phyloP scores from a whole-genome alignment of 2,329 filamentous ascomycete genomes.

The Fusarium solani-melongenae region DNA sequence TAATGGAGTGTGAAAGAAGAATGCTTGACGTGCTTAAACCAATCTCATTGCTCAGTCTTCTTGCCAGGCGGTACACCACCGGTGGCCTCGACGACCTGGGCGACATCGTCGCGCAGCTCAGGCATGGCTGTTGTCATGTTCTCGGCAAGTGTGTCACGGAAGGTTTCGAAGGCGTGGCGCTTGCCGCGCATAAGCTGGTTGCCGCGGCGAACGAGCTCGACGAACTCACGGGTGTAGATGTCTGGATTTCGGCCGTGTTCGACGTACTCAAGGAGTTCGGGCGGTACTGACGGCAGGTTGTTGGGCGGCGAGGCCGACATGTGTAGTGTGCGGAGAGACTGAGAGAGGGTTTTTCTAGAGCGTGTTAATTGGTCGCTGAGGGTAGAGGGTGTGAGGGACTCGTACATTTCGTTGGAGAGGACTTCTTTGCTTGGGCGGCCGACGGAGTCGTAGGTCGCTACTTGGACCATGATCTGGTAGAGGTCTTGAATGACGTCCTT shows the following conservation, averaged over 20 bases:
- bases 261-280: constrained; percentile 75
- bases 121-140: constrained; percentile 69
- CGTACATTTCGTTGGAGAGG: constrained; percentile 64
- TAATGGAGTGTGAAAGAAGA: neutral
- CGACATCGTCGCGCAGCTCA: constrained; percentile 66
- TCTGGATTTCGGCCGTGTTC: constrained; percentile 78
- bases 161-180: constrained; percentile 67
- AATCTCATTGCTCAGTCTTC: constrained; percentile 11
- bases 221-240: constrained; percentile 80
- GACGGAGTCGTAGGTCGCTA: constrained; percentile 68
- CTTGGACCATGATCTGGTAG: constrained; percentile 72
- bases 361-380: constrained; percentile 8
- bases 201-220: constrained; percentile 72
- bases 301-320: constrained; percentile 53
- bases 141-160: constrained; percentile 71
- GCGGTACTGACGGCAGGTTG: constrained; percentile 65
- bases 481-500: constrained; percentile 73
- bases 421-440: constrained; percentile 65
- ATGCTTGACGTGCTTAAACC: neutral
- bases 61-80: constrained; percentile 44
- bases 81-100: constrained; percentile 60
- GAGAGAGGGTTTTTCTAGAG: constrained; percentile 53
- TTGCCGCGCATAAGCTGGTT: constrained; percentile 77
- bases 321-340: constrained; percentile 53
- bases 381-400: neutral